Evolutionary conservation across 2,329 filamentous ascomycete genomes (phyloP), one percentile per base, ranked within the genome.

Genomic region (Alternaria viburni): DNA sequence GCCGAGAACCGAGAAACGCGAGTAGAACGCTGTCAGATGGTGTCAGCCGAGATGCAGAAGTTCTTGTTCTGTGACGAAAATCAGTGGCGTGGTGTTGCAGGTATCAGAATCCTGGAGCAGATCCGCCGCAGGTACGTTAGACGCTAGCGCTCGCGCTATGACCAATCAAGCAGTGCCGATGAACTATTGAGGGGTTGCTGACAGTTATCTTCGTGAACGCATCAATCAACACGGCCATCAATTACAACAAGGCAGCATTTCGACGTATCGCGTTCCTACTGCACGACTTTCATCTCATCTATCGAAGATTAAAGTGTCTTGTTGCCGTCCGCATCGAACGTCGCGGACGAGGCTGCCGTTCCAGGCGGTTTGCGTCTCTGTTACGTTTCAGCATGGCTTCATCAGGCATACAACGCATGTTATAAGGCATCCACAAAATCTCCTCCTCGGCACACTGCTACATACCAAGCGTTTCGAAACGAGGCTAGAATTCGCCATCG

Each of bases 371-470:
- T 54, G 47, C 58, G 69, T 70, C 67, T 69, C 66, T 65, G 47
- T 23, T 61, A 49, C 25, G 70, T 72, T 74, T 74, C 69, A 73
- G 61, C 26, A 68, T 43, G 44, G 61, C 63, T 65, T 67, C 67
- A 59, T 57, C 46, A 63, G 60, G 59, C 57, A 68, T 30, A 13
- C 45, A 49, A 56, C 47, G 30, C 36, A 60, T 61, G 57, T 59
- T 45, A 47, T 41, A 41, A 59, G 56, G 56, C 56, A 44, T 44
- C 17, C 17, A 25, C 47, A 51, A 60, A 63, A 54, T 54, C 54
- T 51, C 57, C 17, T 52, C 30, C 50, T 50, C 46, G 46, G 50
- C 46, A 41, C 46, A 44, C 36, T 56, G 49, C 52, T n/a, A 58
- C 49, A 45, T 44, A 49, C 43, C 28, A 47, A 44, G 50, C 58